A percentile compares a stretch with the other conserved stretches of the same genome.
Conservation (phyloP, 2,329 filamentous ascomycete species). For the Ophiostoma sp. region DNA sequence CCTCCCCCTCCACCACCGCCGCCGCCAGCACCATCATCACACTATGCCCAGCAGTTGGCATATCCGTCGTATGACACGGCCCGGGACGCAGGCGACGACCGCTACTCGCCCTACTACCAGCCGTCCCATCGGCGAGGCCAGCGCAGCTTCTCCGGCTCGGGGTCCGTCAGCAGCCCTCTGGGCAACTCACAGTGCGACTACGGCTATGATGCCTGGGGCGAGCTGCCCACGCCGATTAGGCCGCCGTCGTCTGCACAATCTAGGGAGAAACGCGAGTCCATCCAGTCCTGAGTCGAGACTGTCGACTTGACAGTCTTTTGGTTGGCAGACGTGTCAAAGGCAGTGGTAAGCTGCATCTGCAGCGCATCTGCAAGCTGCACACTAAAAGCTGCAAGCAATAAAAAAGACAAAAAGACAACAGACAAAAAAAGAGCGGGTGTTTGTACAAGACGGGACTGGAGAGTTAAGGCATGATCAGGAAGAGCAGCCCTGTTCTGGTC, state of each 20-base stretch:
- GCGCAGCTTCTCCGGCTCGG: neutral
- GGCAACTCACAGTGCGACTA: neutral
- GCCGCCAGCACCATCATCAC: neutral
- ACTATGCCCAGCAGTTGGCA: neutral
- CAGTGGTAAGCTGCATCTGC: neutral
- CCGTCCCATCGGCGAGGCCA: neutral
- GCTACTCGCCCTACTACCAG: neutral
- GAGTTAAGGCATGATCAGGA: neutral
- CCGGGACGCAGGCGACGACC: neutral
- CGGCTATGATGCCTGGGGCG: neutral
- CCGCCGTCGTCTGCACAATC: neutral
- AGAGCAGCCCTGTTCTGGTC: neutral
- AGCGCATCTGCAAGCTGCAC: neutral
- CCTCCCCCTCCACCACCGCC: neutral
- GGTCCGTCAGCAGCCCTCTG: neutral
- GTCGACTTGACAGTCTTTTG: neutral
- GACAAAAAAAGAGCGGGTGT: neutral
- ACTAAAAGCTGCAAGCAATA: neutral
- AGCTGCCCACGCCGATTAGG: slow-evolving; percentile 8
- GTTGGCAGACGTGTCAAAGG: neutral
- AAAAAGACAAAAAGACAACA: neutral
- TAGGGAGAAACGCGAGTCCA: neutral
- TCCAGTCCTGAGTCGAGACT: neutral
- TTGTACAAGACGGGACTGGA: neutral
- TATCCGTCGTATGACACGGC: neutral